phyloP scores from a whole-genome alignment of 306 rosid species.

The Cucurbita ficifolia region DNA sequence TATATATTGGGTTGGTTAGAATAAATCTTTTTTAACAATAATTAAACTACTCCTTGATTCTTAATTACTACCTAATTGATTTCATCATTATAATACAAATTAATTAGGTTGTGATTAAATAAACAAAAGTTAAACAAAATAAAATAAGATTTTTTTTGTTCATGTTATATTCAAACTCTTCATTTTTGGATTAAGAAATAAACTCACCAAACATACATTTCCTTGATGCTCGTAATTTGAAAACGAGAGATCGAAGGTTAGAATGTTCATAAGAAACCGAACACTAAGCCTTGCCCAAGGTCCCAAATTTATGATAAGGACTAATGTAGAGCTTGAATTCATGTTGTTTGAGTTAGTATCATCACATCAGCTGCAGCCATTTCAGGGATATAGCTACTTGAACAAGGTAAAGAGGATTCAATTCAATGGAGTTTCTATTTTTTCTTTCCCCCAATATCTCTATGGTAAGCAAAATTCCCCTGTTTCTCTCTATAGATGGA shows the following conservation, averaged over 20 bases:
- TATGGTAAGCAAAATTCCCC: background rate
- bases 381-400: background rate
- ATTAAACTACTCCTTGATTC: background rate
- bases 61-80: conserved; percentile 4
- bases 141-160: no score
- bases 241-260: background rate
- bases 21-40: background rate
- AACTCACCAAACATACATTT: background rate
- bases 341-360: background rate
- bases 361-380: background rate
- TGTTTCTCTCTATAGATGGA: background rate
- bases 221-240: background rate
- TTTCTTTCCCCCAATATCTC: background rate
- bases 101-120: no score
- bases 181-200: background rate
- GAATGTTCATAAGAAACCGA: background rate
- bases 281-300: background rate
- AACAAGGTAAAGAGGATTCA: background rate
- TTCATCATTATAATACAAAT: background rate
- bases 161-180: no score
- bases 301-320: background rate
- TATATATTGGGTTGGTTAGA: background rate
- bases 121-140: no score
- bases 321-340: background rate
- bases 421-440: background rate